Percentiles rank a stretch among this genome's conserved stretches.
Conservation (phyloP, 1,284 basidiomycete genomes). For the Quambalaria eucalypti region DNA sequence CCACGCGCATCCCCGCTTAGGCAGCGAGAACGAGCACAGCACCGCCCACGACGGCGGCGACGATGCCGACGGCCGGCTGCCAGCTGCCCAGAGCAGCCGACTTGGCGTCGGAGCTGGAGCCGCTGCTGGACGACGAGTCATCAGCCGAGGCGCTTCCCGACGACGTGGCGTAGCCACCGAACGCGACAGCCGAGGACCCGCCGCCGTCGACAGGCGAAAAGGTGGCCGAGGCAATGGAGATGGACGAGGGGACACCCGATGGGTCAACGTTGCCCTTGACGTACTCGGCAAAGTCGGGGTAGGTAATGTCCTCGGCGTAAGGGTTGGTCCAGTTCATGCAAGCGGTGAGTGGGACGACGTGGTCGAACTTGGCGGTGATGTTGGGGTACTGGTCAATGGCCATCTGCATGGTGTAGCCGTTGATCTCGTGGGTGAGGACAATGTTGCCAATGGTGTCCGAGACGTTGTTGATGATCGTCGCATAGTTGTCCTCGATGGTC, state of each 20-base stretch:
- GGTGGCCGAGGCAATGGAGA: neutral
- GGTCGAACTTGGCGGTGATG: conserved; percentile 33
- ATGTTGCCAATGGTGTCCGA: conserved; percentile 23
- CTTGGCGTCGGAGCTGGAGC: neutral
- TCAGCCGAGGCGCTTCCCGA: neutral
- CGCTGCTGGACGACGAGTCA: neutral
- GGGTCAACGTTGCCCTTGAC: conserved; percentile 16
- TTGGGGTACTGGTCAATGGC: conserved; percentile 34
- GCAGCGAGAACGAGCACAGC: neutral
- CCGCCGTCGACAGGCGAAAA: neutral
- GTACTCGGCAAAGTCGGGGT: conserved; percentile 12
- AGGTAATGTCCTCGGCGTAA: conserved; percentile 14
- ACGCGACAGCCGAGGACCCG: neutral
- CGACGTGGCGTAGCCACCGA: neutral
- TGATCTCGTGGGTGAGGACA: conserved; percentile 44
- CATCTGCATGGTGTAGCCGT: conserved; percentile 36
- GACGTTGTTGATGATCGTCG: conserved; percentile 11
- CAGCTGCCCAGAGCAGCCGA: neutral
- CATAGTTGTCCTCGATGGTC: conserved; percentile 49
- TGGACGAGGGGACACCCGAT: conserved; percentile 20
- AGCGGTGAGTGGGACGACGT: conserved; percentile 41
- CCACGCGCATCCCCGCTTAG: too few relatives aligned
- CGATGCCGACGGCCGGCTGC: neutral
- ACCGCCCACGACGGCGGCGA: conserved; percentile 3
- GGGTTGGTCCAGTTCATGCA: conserved; percentile 38